phyloP scores from a whole-genome alignment of 345 rosid genomes.

The Moringa oleifera region DNA sequence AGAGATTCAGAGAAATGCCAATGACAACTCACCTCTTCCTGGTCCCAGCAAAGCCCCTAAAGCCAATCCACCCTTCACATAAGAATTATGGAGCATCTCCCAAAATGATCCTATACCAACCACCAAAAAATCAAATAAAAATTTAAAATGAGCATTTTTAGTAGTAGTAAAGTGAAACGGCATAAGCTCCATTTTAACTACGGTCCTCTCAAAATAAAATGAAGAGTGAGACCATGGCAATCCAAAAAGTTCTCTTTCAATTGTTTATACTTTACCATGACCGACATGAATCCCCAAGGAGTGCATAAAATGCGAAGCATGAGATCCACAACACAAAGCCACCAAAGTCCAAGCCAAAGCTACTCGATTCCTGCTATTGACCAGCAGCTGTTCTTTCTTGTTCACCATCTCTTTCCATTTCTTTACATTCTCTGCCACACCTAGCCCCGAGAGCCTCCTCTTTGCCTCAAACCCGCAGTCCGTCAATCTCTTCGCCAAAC shows the following conservation, averaged over 20 bases:
- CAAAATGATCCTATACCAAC: conserved; percentile 52
- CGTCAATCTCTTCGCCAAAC: conserved; percentile 62
- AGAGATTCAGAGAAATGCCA: neutral
- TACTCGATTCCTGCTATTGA: conserved; percentile 76
- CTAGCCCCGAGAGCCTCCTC: conserved; percentile 66
- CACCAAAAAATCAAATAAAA: conserved; percentile 14
- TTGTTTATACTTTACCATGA: conserved; percentile 42
- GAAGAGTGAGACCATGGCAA: neutral
- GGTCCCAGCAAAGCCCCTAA: conserved; percentile 84
- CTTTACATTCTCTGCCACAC: conserved; percentile 69
- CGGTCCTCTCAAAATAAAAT: neutral
- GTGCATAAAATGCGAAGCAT: conserved; percentile 80
- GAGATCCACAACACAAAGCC: conserved; percentile 93
- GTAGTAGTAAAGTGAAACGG: conserved; percentile 1
- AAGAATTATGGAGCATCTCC: conserved; percentile 79
- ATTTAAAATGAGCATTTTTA: too few species aligned
- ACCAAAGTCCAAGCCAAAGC: conserved; percentile 93
- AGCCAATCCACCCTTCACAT: conserved; percentile 80
- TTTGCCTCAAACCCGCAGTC: conserved; percentile 80
- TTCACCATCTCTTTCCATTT: conserved; percentile 74
- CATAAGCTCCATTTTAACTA: neutral
- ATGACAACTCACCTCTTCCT: conserved; percentile 66
- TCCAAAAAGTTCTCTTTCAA: neutral
- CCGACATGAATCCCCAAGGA: conserved; percentile 81
- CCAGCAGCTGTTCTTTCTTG: conserved; percentile 74